A percentile compares a stretch with the other conserved stretches of the same genome.
Conservation (phyloP, 768 basidiomycete genomes). For the Boletus bicolor region DNA sequence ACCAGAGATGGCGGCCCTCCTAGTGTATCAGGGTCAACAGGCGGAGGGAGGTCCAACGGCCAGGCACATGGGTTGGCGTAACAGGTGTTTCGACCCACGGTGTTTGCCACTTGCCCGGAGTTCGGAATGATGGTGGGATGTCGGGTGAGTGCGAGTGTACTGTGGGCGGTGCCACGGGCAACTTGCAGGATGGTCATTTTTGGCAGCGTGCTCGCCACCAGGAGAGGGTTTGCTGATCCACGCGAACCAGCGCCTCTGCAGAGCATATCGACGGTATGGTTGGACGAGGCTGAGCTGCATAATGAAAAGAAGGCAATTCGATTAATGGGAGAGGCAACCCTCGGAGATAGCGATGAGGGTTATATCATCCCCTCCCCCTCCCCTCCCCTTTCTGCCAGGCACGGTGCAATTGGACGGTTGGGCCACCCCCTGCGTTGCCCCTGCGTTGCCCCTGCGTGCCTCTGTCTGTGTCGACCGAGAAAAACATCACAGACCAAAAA, state of each 20-base stretch:
- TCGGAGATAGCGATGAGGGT: neutral
- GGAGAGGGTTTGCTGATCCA: slow-evolving; percentile 12
- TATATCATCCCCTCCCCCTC: neutral
- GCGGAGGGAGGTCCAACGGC: neutral
- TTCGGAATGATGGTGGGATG: neutral
- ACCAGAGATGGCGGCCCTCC: neutral
- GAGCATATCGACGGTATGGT: neutral
- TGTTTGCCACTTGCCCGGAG: neutral
- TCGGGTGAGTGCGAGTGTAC: neutral
- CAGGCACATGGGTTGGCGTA: neutral
- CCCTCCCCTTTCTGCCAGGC: slow-evolving; percentile 4
- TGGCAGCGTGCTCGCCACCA: neutral
- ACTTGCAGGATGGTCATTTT: neutral
- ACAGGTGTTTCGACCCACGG: neutral
- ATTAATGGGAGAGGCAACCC: neutral
- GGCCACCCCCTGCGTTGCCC: neutral
- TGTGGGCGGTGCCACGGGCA: slow-evolving; percentile 6
- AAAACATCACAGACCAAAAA: neutral
- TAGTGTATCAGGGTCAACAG: slow-evolving; percentile 6
- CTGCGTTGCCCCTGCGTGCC: neutral
- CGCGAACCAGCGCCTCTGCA: slow-evolving; percentile 7
- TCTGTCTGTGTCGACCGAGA: neutral
- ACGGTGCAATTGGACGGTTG: no score
- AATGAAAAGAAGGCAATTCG: neutral
- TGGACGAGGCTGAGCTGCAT: slow-evolving; percentile 4